Evolutionary conservation across 2,329 filamentous ascomycete genomes (phyloP), one percentile per base, ranked within the genome.

Genomic region (Nigrospora oryzae): DNA sequence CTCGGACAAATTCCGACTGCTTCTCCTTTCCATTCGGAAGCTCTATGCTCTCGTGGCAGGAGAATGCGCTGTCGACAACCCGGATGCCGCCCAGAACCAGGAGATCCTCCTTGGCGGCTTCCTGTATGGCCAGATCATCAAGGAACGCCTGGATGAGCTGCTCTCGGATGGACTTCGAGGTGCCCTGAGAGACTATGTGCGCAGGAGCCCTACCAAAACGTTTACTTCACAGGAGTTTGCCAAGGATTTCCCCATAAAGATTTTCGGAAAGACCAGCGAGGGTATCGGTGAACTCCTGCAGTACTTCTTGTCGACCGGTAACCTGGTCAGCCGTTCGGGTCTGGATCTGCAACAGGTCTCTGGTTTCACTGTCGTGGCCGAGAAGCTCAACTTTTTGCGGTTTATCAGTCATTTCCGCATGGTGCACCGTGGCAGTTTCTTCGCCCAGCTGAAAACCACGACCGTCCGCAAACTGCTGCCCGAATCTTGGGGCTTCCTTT

Each of bases 391-490:
- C 70, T 98, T 97, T 63, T 81, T 95, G 59, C 88, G 93, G 57
- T 98, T 97, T 70, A 95, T 98, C 69, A 93, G 88, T 65, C 93
- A 98, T 66, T 98, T 98, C 77, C 86, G 93, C 54, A 96, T 96
- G 89, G 89, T 98, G 46, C 93, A 98, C 70, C 83, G 93, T 81
- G 93, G 93, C 73, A 93, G 89, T 62, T 98, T 98, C 77, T 98
- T 98, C 64, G 93, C 93, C 4, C 88, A 97, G 63, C 69, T 98
- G 52, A 97, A 96, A 69, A 98, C 93, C 0, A 98, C 93, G 0
- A 93, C 93, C 0, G 93, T 98, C 42, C 81, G 93, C 70, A 98
- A 97, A 65, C 72, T 98, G 55, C 70, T 97, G 16, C 93, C 93
- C 2, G 93, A 98, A 62, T 95, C 89, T 55, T 98, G 93, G 93